phyloP scores from a whole-genome alignment of 176 grass and related monocot genomes.

The Raddia distichophylla region DNA sequence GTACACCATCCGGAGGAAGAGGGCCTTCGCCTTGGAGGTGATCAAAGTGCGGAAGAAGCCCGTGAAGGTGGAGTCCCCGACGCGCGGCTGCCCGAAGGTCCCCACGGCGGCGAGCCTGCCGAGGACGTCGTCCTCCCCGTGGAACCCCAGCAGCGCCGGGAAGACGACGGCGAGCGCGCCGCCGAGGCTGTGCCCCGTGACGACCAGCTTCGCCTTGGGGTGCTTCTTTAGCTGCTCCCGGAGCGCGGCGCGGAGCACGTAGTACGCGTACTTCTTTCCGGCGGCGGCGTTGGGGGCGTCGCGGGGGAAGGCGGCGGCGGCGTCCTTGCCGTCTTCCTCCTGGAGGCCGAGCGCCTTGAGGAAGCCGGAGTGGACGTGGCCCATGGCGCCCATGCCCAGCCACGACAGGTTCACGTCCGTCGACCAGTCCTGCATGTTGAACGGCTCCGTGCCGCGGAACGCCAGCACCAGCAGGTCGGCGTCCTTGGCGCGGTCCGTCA shows the following conservation, averaged over 20 bases:
- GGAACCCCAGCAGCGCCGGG: constrained; percentile 61
- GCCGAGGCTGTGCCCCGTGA: constrained; percentile 91
- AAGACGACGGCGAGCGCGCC: constrained; percentile 76
- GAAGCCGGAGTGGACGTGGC: constrained; percentile 83
- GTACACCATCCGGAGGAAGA: constrained; percentile 65
- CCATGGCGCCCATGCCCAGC: constrained; percentile 64
- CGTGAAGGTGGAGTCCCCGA: constrained; percentile 58
- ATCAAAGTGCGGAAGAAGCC: constrained; percentile 15
- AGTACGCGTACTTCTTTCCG: constrained; percentile 62
- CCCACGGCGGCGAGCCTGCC: constrained; percentile 28
- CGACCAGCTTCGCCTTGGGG: constrained; percentile 46
- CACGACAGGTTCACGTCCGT: constrained; percentile 85
- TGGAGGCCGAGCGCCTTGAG: constrained; percentile 88
- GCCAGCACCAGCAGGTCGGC: constrained; percentile 58
- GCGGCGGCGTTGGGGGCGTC: background rate
- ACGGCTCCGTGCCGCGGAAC: constrained; percentile 82
- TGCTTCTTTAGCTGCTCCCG: constrained; percentile 47
- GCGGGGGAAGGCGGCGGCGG: constrained; percentile 38
- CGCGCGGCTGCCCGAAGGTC: constrained; percentile 80
- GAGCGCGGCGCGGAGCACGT: constrained; percentile 60
- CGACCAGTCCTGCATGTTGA: constrained; percentile 84
- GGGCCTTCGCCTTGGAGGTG: background rate
- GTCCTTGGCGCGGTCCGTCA: constrained; percentile 47
- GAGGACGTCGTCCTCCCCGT: constrained; percentile 52
- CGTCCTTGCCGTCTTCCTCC: constrained; percentile 52